Evolutionary conservation across 495 filamentous ascomycete species (phyloP), one percentile per base, ranked within the genome.

Genomic region (Monascus purpureus): DNA sequence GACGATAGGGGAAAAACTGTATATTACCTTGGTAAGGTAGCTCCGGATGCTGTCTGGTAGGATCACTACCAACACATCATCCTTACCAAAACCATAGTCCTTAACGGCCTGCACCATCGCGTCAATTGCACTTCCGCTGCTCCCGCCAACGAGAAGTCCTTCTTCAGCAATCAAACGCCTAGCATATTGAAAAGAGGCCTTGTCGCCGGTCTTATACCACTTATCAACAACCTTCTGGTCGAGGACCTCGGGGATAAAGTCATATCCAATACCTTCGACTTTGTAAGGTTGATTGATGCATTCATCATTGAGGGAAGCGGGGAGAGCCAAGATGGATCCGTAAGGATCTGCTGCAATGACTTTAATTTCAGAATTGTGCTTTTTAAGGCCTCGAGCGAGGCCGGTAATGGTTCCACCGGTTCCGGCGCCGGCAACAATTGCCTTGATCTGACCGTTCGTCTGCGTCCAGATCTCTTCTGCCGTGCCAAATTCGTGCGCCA

Each of bases 231-330:
- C 50, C 6, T 75, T 50, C 39, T 77, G 82, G 43, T 93, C 78
- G 15, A 99, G 68, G 1, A 99, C 90, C 23, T 94, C 80, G 4
- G 90, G 90, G 32, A 96, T 80, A 48, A 99, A 99, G 49, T 99
- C 90, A 49, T 99, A 99, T 14, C 90, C 90, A 47, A 99, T 96
- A 13, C 90, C 90, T 61, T 99, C 90, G 0, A 99, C 90, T 61
- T 96, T 96, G 51, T 99, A 99, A 4, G 80, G 65, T 41, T 81
- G 77, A 49, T 93, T 83, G 19, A 67, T 72, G 40, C 79, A 69
- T 36, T 79, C 73, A 28, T 78, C 67, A 43, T 99, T 96, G 32
- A 96, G 60, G 6, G 55, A 36, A 35, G 73, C 68, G 4, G 90
- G 90, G 13, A 87, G 40, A 13, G 90, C 90, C 14, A 99, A 63